Base-by-base conservation (phyloP, 2,329 filamentous ascomycete genomes). In the Paracoccidioides brasiliensis region DNA sequence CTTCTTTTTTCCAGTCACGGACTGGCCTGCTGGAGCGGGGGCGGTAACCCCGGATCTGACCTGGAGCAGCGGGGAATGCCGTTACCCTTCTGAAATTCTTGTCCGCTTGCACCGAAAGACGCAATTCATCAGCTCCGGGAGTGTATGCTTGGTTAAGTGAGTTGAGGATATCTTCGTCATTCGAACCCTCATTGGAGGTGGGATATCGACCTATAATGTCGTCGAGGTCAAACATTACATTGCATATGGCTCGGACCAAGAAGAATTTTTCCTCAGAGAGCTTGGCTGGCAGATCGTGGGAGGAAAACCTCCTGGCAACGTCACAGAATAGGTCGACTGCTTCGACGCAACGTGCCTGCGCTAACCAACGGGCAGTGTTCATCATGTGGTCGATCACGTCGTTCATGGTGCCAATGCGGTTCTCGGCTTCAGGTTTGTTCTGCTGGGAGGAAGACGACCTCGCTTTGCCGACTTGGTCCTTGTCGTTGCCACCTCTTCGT, bases 261-360 rank as follows among this genome's bases (percentile, higher is more conserved):
- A 9, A 15, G 32, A 45, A 53, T 46, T 40, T 45, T 10, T 28
- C 28, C 32, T 60, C 54, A 15, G 52, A 61, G 57, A 35, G 64
- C 69, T 61, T 65, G 58, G 64, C 64, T 64, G 38, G 64, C 64
- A 28, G 53, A 61, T 55, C 69, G 64, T 1, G 60, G 50, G 57
- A 38, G 8, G 59, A 60, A 44, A 67, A 67, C 4, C 60, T 54
- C 14, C 62, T 59, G 22, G 56, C 58, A n/a, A 64, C 53, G 38
- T 67, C 63, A 49, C 61, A 66, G 53, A 66, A 67, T 4, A 67
- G 58, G 53, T 66, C 64, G 7, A 66, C 64, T 1, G 66, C 60
- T 12, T 64, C 49, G 3, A 60, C 56, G n/a, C 66, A 63, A 51
- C 66, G 57, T 6, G 64, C 63, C 7, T 64, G 48, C 10, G 60